Conservation (phyloP, 2,329 filamentous ascomycete genomes). For the Colletotrichum paranaense region DNA sequence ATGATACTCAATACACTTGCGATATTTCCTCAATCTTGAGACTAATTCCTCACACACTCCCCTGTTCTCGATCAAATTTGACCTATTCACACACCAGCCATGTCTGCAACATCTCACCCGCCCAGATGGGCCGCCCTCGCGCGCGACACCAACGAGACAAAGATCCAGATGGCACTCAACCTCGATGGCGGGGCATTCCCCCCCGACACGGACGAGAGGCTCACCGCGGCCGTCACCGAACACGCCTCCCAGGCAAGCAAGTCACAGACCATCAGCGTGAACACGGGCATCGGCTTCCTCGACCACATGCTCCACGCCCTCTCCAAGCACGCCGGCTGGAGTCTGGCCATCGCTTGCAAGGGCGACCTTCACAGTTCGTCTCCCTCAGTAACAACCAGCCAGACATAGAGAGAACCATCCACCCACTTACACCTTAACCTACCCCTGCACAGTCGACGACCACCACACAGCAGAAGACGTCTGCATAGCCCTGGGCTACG, state of each 20-base stretch:
- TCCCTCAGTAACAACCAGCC: background rate
- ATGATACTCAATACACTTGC: background rate
- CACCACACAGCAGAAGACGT: conserved; percentile 98
- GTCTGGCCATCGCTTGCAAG: conserved; percentile 81
- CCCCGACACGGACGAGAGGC: conserved; percentile 68
- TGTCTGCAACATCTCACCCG: conserved; percentile 31
- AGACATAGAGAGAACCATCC: background rate
- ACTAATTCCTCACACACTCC: background rate
- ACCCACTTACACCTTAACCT: background rate
- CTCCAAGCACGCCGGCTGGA: conserved; percentile 96
- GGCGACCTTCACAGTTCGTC: conserved; percentile 90
- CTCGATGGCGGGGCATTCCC: conserved; percentile 89
- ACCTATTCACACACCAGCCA: background rate
- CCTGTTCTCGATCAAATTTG: background rate
- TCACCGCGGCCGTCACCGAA: conserved; percentile 59
- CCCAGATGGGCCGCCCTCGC: conserved; percentile 80
- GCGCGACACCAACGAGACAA: conserved; percentile 97
- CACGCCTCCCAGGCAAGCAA: conserved; percentile 89
- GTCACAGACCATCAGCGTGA: conserved; percentile 86
- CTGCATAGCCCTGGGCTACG: conserved; percentile 88
- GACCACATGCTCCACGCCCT: conserved; percentile 99
- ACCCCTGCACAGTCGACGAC: conserved; percentile 79
- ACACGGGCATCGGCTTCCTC: conserved; percentile 96
- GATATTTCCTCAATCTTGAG: background rate
- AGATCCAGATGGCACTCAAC: conserved; percentile 92